phyloP scores from a whole-genome alignment of 2,329 filamentous ascomycete species.

The Trematosphaeria pertusa region DNA sequence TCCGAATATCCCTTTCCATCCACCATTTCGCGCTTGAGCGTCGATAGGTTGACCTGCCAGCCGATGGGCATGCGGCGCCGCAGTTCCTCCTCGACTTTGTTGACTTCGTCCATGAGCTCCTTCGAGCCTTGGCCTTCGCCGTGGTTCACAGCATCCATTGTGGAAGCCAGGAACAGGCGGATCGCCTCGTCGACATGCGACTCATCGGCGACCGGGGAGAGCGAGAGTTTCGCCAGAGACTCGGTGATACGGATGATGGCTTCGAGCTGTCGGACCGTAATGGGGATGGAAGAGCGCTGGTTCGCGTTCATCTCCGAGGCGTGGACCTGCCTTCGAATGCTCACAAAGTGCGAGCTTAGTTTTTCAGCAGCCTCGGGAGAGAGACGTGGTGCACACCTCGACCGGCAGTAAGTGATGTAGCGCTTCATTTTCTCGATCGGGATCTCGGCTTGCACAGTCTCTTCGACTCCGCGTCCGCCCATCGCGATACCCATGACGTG shows the following conservation, averaged over 20 bases:
- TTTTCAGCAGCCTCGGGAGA: constrained; percentile 93
- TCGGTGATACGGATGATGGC: constrained; percentile 98
- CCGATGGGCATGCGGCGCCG: constrained; percentile 88
- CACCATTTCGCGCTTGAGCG: constrained; percentile 87
- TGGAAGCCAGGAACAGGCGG: constrained; percentile 91
- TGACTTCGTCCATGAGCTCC: constrained; percentile 89
- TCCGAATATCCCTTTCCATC: constrained; percentile 91
- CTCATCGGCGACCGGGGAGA: constrained; percentile 87
- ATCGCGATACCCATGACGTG: constrained; percentile 99
- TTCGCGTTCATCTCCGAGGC: constrained; percentile 89
- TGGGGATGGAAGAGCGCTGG: constrained; percentile 89
- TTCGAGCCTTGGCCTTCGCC: constrained; percentile 79
- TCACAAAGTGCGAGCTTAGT: constrained; percentile 95
- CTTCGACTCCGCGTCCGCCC: constrained; percentile 82
- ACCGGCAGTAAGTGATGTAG: constrained; percentile 96
- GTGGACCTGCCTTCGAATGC: constrained; percentile 92
- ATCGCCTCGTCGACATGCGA: constrained; percentile 97
- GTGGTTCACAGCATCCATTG: constrained; percentile 96
- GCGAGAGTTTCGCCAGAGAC: constrained; percentile 87
- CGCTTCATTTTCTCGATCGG: constrained; percentile 96
- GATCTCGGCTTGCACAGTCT: constrained; percentile 85
- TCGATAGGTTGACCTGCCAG: constrained; percentile 91
- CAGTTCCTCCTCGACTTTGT: constrained; percentile 86
- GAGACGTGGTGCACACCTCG: constrained; percentile 89
- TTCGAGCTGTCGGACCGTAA: constrained; percentile 95